Evolutionary conservation across 1,284 basidiomycete species (phyloP), one percentile per base, ranked within the genome.

Genomic region (Naganishia sp.): DNA sequence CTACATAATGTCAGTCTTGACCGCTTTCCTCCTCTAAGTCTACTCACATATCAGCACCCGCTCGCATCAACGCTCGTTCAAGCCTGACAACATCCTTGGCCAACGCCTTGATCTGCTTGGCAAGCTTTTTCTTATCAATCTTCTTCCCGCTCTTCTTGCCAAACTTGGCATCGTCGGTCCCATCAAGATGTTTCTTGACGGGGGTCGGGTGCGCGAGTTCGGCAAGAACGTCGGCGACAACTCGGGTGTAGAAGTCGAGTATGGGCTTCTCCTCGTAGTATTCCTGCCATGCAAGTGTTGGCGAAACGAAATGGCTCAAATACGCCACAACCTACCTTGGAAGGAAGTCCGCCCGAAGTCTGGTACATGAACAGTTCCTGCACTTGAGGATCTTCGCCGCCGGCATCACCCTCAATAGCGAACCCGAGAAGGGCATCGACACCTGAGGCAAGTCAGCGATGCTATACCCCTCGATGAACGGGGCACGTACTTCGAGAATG

Each of bases 331-430:
- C 69, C 39, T 63, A 88, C 89, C 84, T 94, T 93, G 49, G 93
- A 87, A 1, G 94, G 94, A 15, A 98, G 86, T 39, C 93, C 92
- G 7, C 97, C 83, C 11, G 82, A 84, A 7, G 89, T 85, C 74
- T 98, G 94, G 70, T 85, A 87, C 74, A 98, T 87, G 88, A 89
- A 93, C 18, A 94, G 83, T 0, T 87, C 85, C 85, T 95, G 92
- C 52, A 84, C 80, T 71, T 94, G 90, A 0, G 95, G 93, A 74
- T 97, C 91, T n/a, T 86, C 83, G 28, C 90, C 92, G 41, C 88
- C 87, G 72, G 98, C 93, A 47, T 95, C 94, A 10, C 79, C 79
- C 66, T 96, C 93, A 67, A 95, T 84, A 32, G 81, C 83, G 70
- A 91, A 87, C 15, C 85, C 82, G 74, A 98, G 92, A 21, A 99